Evolutionary conservation across 495 filamentous ascomycete genomes (phyloP), one percentile per base, ranked within the genome.

Genomic region (Neurospora sublineolata): DNA sequence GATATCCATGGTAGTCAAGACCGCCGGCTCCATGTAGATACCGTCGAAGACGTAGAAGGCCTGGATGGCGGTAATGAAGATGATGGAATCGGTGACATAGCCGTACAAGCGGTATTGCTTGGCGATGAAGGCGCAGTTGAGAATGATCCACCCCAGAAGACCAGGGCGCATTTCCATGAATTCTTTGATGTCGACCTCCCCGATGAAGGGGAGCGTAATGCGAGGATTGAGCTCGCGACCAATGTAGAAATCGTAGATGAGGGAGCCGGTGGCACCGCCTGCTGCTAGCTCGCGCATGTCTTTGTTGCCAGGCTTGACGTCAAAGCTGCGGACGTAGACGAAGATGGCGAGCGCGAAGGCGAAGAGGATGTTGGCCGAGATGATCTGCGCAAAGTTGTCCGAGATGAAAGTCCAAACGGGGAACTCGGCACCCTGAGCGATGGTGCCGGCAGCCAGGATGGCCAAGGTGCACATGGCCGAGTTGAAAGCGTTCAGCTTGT

Each of bases 211-310:
- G 14, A 97, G 77, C 5, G 84, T 88, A 68, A 98, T 80, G 37
- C 94, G 93, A 9, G 96, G 94, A 82, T 98, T 99, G 71, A 98
- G 90, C 78, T 98, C 95, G 41, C 95, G 93, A 23, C 95, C 95
- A 74, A 98, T 98, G 83, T 93, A 99, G 86, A 92, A 98, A 81
- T 98, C 94, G 81, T 98, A 97, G 39, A 98, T 80, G 68, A 91
- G 81, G 77, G 97, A 98, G 69, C 95, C 96, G 16, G 89, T 89
- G 75, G 91, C 86, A 69, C 93, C 94, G 68, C 93, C 93, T 4
- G 88, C 86, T 0, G 94, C 94, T 6, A 98, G 86, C 75, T 94
- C 86, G 69, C 94, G 92, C 70, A 86, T 79, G 41, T 90, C 86
- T 12, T 86, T 82, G 73, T 92, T 87, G 27, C 88, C 89, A 20